phyloP scores from a whole-genome alignment of 345 rosid genomes.

The Citrus trifoliata region DNA sequence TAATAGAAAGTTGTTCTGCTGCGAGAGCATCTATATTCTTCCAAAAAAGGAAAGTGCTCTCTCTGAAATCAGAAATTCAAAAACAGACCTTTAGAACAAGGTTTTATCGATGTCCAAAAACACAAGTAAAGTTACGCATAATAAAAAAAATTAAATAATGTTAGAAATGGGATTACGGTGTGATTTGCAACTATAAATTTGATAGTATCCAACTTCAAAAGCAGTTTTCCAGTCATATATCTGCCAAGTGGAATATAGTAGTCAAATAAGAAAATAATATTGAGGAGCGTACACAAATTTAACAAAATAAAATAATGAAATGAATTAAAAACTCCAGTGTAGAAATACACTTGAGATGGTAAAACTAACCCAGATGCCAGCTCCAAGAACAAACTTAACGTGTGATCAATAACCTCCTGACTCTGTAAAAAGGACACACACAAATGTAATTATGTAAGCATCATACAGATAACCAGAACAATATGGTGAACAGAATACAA shows the following conservation, averaged over 20 bases:
- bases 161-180: constrained; percentile 55
- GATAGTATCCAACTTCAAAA: constrained; percentile 84
- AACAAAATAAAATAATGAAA: constrained; percentile 5
- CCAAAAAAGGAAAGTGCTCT: constrained; percentile 95
- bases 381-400: constrained; percentile 91
- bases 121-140: constrained; percentile 10
- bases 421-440: constrained; percentile 46
- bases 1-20: constrained; percentile 96
- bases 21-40: constrained; percentile 87
- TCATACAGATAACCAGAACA: constrained; percentile 10
- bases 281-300: neutral
- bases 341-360: constrained; percentile 15
- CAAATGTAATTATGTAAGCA: constrained; percentile 6
- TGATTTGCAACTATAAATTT: constrained; percentile 93
- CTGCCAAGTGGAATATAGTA: constrained; percentile 39
- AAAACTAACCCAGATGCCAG: constrained; percentile 86
- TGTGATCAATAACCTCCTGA: constrained; percentile 92
- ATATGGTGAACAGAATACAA: constrained; percentile 3
- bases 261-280: constrained; percentile 1
- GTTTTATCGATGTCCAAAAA: neutral
- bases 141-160: constrained; percentile 13
- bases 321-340: neutral
- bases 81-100: neutral
- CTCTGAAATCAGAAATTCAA: constrained; percentile 52
- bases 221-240: constrained; percentile 98